phyloP scores from a whole-genome alignment of 768 basidiomycete genomes.

The Dacryopinax spathularia region DNA sequence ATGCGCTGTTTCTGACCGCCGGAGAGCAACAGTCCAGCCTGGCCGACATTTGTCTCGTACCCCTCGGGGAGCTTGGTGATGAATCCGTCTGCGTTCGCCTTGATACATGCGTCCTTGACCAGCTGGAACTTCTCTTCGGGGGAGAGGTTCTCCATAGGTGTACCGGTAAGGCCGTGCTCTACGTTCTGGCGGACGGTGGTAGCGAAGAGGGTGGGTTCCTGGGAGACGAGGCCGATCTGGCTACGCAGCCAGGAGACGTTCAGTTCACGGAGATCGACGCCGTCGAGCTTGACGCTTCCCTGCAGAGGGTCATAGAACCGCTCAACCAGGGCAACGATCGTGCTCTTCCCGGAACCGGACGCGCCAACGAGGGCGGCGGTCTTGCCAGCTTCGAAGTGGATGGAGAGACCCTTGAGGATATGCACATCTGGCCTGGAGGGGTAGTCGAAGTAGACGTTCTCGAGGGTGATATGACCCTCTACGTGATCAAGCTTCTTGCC shows the following conservation, averaged over 20 bases:
- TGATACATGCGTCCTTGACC: conserved; percentile 29
- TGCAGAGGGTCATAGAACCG: conserved; percentile 29
- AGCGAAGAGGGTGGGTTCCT: conserved; percentile 30
- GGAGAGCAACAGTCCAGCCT: conserved; percentile 32
- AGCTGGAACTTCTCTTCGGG: conserved; percentile 26
- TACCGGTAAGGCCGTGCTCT: conserved; percentile 33
- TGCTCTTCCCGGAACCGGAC: conserved; percentile 29
- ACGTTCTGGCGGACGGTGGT: conserved; percentile 32
- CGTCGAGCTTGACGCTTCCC: conserved; percentile 29
- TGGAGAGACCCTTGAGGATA: conserved; percentile 25
- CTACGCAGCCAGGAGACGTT: conserved; percentile 27
- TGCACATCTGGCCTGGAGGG: conserved; percentile 28
- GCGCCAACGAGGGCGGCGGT: conserved; percentile 34
- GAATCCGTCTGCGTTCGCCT: conserved; percentile 35
- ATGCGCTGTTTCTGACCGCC: conserved; percentile 34
- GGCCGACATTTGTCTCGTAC: conserved; percentile 32
- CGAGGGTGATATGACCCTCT: conserved; percentile 26
- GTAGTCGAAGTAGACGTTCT: conserved; percentile 30
- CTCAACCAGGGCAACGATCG: conserved; percentile 27
- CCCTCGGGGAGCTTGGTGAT: conserved; percentile 30
- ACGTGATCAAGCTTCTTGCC: conserved; percentile 26
- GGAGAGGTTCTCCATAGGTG: conserved; percentile 23
- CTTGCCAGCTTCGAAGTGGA: conserved; percentile 21
- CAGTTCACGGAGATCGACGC: conserved; percentile 27
- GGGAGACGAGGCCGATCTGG: conserved; percentile 28